These are phyloP conservation scores for Rhododendron mucronatum DNA, from an alignment of 148 eudicot species.

Conservation along the genomic window DNA sequence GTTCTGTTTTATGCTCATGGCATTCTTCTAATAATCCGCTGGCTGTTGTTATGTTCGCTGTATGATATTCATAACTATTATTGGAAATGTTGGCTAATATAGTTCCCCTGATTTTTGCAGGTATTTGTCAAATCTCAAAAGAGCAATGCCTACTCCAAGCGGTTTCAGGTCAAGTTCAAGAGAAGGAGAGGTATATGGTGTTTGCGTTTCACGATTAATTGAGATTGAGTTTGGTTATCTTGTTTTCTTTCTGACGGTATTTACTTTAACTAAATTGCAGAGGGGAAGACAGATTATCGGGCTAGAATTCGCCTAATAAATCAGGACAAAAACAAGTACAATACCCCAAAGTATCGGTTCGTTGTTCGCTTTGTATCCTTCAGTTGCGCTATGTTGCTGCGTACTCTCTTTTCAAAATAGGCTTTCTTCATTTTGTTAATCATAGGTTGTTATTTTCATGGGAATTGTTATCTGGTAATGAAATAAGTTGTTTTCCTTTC, in stretches of 20 bases:
- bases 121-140: conserved; percentile 62
- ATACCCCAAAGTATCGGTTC: conserved; percentile 78
- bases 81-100: not conserved
- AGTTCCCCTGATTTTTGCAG: conserved; percentile 21
- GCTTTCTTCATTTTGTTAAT: not conserved
- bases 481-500: not conserved
- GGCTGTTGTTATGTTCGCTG: too few relatives aligned
- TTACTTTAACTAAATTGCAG: conserved; percentile 22
- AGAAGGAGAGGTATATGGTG: conserved; percentile 65
- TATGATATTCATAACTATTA: not conserved
- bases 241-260: not conserved
- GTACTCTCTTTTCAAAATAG: not conserved
- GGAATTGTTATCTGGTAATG: not conserved
- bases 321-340: conserved; percentile 89
- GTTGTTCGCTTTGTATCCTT: conserved; percentile 79
- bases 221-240: not conserved
- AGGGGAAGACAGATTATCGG: conserved; percentile 90
- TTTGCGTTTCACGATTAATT: not conserved
- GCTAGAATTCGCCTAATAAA: conserved; percentile 73
- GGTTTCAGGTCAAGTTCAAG: conserved; percentile 72
- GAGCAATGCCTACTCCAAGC: conserved; percentile 61
- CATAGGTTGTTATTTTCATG: not conserved
- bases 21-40: not conserved
- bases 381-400: too few relatives aligned
- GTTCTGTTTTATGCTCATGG: not conserved